These are phyloP conservation scores for Chrysosphaeria jannelii DNA, from an alignment of 2,329 filamentous ascomycete species.

Conservation along the genomic window DNA sequence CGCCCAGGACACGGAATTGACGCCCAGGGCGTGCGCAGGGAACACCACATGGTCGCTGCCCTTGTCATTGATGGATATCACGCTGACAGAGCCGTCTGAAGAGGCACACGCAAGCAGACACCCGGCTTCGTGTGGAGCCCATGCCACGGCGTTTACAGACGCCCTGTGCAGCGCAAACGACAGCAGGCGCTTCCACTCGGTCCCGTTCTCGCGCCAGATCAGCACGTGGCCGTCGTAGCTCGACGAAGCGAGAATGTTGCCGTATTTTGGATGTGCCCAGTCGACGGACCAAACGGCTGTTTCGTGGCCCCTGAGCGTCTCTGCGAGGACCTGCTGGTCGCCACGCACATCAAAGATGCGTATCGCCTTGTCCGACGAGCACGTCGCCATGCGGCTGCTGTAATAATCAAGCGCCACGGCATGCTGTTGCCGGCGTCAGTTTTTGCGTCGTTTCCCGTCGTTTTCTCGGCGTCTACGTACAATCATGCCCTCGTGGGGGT, in stretches of 20 bases:
- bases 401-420: constrained; percentile 98
- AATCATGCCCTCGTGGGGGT: constrained; percentile 99
- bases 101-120: constrained; percentile 86
- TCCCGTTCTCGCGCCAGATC: constrained; percentile 79
- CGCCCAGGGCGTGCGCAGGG: constrained; percentile 71
- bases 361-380: constrained; percentile 93
- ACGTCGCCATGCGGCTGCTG: constrained; percentile 80
- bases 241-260: constrained; percentile 84
- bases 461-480: constrained; percentile 25
- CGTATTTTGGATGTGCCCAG: constrained; percentile 96
- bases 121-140: constrained; percentile 89
- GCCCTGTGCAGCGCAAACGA: constrained; percentile 85
- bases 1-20: constrained; percentile 90
- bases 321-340: constrained; percentile 62
- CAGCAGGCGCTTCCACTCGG: constrained; percentile 61
- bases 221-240: constrained; percentile 95
- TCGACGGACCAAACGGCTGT: constrained; percentile 93
- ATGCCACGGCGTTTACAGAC: constrained; percentile 85
- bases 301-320: constrained; percentile 91
- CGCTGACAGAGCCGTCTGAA: constrained; percentile 74
- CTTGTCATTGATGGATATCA: constrained; percentile 82
- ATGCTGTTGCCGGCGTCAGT: constrained; percentile 24
- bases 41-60: constrained; percentile 69
- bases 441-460: background rate
- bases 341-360: constrained; percentile 98